phyloP scores from a whole-genome alignment of 768 basidiomycete species.

The Wakefieldia striispora region DNA sequence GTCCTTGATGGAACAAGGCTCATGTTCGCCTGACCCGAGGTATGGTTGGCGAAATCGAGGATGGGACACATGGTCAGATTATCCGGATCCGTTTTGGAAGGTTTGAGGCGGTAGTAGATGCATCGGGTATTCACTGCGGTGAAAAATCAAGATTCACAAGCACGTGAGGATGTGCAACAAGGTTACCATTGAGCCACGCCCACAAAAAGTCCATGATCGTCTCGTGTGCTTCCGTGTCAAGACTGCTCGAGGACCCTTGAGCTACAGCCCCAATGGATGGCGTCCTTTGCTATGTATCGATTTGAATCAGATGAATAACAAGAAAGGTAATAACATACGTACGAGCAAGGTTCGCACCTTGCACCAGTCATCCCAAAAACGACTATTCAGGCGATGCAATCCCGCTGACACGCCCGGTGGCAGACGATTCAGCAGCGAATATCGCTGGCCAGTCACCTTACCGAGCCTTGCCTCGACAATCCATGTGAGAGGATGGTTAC shows the following conservation, averaged over 20 bases:
- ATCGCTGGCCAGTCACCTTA: constrained; percentile 14
- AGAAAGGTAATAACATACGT: constrained; percentile 16
- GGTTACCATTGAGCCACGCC: constrained; percentile 87
- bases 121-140: constrained; percentile 86
- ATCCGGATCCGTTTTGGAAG: constrained; percentile 52
- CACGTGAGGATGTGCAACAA: constrained; percentile 2
- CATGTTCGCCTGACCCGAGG: constrained; percentile 40
- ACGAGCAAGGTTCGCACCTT: constrained; percentile 53
- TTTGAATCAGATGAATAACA: neutral
- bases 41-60: constrained; percentile 90
- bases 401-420: constrained; percentile 46
- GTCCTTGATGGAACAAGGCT: constrained; percentile 38
- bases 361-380: constrained; percentile 62
- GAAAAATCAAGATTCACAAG: constrained; percentile 3
- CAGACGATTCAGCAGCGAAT: constrained; percentile 40
- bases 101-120: constrained; percentile 65
- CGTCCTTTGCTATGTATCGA: constrained; percentile 4
- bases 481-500: constrained; percentile 84
- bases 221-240: constrained; percentile 11
- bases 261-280: neutral
- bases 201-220: constrained; percentile 57
- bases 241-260: neutral
- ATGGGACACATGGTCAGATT: constrained; percentile 88
- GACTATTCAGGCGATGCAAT: constrained; percentile 41
- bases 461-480: constrained; percentile 33